Base-by-base conservation (phyloP, 179 eudicot species). In the Silene vulgaris region DNA sequence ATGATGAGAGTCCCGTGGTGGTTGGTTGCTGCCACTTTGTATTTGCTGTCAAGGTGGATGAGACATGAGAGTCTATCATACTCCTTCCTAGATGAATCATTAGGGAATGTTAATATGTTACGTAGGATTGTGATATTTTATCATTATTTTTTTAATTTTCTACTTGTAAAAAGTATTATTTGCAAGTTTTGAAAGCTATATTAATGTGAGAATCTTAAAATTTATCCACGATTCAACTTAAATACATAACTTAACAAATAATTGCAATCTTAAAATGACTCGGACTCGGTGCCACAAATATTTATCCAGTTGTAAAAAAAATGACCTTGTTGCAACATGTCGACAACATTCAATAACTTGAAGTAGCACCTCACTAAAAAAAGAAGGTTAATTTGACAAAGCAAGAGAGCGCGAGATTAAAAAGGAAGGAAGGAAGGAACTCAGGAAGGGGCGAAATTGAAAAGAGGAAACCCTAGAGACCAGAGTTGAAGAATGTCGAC, bases 21-120 rank as follows among this genome's bases (percentile, higher is more conserved):
- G 61, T n/a, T 16, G 77, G 74, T 0, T 76, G 83, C 62, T 76
- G 83, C 16, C 80, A 80, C 50, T 80, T 80, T 73, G 75, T 80
- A 60, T 80, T 80, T 68, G 83, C 83, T 20, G 74, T 80, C 1
- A 80, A 80, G 80, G 66, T 63, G 11, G 56, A 59, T 16, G 9
- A 80, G 14, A 35, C 52, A 45, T 45, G 52, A 45, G 52, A 45
- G 14, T 45, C 50, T 45, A 19, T 43, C 9, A 19, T 21, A 19
- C 30, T 11, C 40, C 13, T 4, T 52, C 17, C 40, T 52, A 16
- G 59, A 20, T 56, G 60, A 56, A 56, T 56, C 60, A 56, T 56
- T 56, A 56, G 60, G 60, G 20, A 56, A 5, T 56, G 8, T n/a
- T 56, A 3, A 16, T 16, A 14, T 13, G 4, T 52, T 52, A 16